Base-by-base conservation (phyloP, 164 flowering plant genomes). In the Vitis rotundifolia region DNA sequence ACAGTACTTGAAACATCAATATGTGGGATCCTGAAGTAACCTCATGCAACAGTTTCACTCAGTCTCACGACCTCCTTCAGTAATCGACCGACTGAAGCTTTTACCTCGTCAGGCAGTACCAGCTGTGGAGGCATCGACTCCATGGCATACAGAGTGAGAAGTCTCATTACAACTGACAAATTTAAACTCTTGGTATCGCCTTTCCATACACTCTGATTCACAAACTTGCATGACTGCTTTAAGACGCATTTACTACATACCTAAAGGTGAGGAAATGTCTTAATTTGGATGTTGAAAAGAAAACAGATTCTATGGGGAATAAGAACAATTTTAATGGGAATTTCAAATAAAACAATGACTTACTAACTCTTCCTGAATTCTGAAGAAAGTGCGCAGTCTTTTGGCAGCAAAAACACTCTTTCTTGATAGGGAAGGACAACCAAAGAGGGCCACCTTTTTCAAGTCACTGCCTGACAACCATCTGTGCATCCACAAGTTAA, bases 401-500 rank as follows among this genome's bases (percentile, higher is more conserved):
- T 94, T 94, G 59, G 97, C 97, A 69, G 93, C 76, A 78, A 81
- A 85, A 22, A 82, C 76, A 70, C 51, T 72, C 78, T 78, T 86
- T 71, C 56, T 81, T 56, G 54, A 73, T 14, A 75, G 49, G 57
- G 91, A 84, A 63, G 98, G 98, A 61, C 98, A 94, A 49, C 98
- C 98, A 70, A 85, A 88, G 49, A 80, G 80, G 8, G 93, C 93
- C n/a, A 91, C 80, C 58, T 71, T 78, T 77, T 86, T 93, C 82
- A 91, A 69, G 63, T 89, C 85, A 67, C 84, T 77, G 14, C 88
- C 90, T 49, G 93, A 88, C 74, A 91, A 76, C 94, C 89, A 87
- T 74, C 98, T 91, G 84, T 2, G 49, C 59, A 37, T 63, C 69
- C 68, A 74, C 56, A 37, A 16, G 14, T 44, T 50, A 48, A 50